Percentiles rank a stretch among this genome's conserved stretches.
Evolutionary conservation across 2,329 filamentous ascomycete genomes (phyloP).

Genomic region (Cladosporium halotolerans): DNA sequence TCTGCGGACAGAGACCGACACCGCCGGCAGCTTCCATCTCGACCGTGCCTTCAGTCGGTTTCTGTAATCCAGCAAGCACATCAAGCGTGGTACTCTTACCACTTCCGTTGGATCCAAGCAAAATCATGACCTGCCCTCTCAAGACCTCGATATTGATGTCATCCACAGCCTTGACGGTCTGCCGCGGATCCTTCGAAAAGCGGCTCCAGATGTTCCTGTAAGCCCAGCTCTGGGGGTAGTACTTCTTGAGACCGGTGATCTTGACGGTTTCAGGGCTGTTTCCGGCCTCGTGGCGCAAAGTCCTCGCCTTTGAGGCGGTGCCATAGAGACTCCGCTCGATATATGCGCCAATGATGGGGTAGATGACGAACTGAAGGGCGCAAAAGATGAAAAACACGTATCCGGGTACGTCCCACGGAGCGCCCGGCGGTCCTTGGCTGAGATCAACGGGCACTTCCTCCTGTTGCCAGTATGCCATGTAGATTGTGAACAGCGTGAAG

Average conservation of each 20-base stretch:
- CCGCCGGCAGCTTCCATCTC: slow-evolving; percentile 71
- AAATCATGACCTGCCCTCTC: slow-evolving; percentile 75
- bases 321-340: slow-evolving; percentile 72
- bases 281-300: slow-evolving; percentile 29
- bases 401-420: slow-evolving; percentile 59
- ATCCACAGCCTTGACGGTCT: slow-evolving; percentile 72
- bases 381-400: slow-evolving; percentile 73
- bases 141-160: slow-evolving; percentile 64
- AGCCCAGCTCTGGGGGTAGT: slow-evolving; percentile 63
- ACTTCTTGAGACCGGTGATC: slow-evolving; percentile 68
- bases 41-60: slow-evolving; percentile 69
- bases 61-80: slow-evolving; percentile 76
- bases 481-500: slow-evolving; percentile 77
- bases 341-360: slow-evolving; percentile 66
- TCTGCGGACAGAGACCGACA: slow-evolving; percentile 82
- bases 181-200: slow-evolving; percentile 45
- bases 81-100: slow-evolving; percentile 89
- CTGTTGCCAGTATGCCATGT: slow-evolving; percentile 69
- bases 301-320: slow-evolving; percentile 55
- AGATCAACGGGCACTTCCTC: slow-evolving; percentile 56
- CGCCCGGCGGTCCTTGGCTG: slow-evolving; percentile 50
- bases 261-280: slow-evolving; percentile 52
- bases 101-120: slow-evolving; percentile 83
- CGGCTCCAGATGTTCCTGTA: slow-evolving; percentile 41
- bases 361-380: slow-evolving; percentile 69